A percentile compares a stretch with the other conserved stretches of the same genome.
Conservation (phyloP, 441 rosid genomes). For the Gossypium gossypioides region DNA sequence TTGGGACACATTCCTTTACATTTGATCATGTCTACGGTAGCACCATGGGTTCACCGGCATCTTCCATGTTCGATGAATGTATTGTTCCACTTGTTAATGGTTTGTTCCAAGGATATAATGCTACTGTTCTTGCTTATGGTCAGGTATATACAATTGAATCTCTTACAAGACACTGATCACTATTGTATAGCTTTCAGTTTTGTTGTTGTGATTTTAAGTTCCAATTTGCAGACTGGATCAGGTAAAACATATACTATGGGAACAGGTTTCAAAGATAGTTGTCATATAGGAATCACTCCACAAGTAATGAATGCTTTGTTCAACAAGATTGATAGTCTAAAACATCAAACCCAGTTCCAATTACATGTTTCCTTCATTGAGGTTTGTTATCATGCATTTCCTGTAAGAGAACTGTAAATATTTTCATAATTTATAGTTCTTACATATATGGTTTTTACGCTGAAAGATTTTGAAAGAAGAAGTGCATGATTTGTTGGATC, state of each 20-base stretch:
- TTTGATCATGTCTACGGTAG: slow-evolving; percentile 84
- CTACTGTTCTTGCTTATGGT: slow-evolving; percentile 96
- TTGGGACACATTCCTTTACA: slow-evolving; percentile 87
- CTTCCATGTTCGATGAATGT: slow-evolving; percentile 82
- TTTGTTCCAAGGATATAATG: slow-evolving; percentile 97
- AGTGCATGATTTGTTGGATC: slow-evolving; percentile 85
- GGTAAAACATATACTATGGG: slow-evolving; percentile 99
- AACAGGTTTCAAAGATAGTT: slow-evolving; percentile 73
- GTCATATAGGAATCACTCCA: slow-evolving; percentile 70
- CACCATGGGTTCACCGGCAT: slow-evolving; percentile 58
- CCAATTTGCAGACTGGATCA: slow-evolving; percentile 77
- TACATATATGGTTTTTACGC: slow-evolving; percentile 10
- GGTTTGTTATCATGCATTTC: slow-evolving; percentile 34
- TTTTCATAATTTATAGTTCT: neutral
- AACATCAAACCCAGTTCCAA: slow-evolving; percentile 72
- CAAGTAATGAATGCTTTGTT: slow-evolving; percentile 79
- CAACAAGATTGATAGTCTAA: slow-evolving; percentile 66
- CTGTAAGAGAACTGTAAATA: too few species aligned
- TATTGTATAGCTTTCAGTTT: neutral
- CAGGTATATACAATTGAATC: slow-evolving; percentile 44
- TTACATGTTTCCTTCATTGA: slow-evolving; percentile 90
- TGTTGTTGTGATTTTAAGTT: slow-evolving; percentile 12
- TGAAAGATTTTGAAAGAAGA: slow-evolving; percentile 92
- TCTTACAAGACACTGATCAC: slow-evolving; percentile 7
- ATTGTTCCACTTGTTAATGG: slow-evolving; percentile 76